These are phyloP conservation scores for Eutrema japonicum DNA, from an alignment of 345 rosid genomes.

Conservation along the genomic window DNA sequence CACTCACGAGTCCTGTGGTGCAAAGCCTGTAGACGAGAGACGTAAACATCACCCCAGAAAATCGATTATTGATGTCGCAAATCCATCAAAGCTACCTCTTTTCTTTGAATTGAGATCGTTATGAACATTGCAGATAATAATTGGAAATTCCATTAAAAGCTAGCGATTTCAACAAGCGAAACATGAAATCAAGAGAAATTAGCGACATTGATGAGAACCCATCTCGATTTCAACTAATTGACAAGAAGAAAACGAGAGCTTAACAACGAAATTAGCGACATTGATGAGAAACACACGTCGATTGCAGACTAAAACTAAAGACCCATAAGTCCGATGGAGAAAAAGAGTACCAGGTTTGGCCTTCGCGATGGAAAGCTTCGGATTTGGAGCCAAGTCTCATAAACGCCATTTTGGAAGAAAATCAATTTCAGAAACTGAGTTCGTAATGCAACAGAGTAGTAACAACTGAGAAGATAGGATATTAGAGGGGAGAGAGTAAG, in stretches of 20 bases:
- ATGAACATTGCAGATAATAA: background rate
- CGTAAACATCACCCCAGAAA: background rate
- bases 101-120: background rate
- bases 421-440: slow-evolving; percentile 23
- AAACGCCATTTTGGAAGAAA: slow-evolving; percentile 54
- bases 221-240: slow-evolving; percentile 2
- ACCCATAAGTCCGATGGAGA: slow-evolving; percentile 1
- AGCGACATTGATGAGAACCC: background rate
- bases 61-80: background rate
- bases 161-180: background rate
- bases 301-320: background rate
- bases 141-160: background rate
- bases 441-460: slow-evolving; percentile 19
- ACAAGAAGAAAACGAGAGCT: background rate
- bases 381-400: slow-evolving; percentile 81
- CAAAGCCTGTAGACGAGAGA: slow-evolving; percentile 55
- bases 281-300: background rate
- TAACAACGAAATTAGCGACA: background rate
- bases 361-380: slow-evolving; percentile 68
- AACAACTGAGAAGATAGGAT: background rate
- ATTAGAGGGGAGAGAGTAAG: slow-evolving; percentile 6
- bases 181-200: too few species aligned
- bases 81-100: slow-evolving; percentile 3
- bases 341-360: slow-evolving; percentile 55
- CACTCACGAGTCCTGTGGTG: slow-evolving; percentile 74